Evolutionary conservation across 768 basidiomycete species (phyloP).

Genomic region (Mycena maculata): DNA sequence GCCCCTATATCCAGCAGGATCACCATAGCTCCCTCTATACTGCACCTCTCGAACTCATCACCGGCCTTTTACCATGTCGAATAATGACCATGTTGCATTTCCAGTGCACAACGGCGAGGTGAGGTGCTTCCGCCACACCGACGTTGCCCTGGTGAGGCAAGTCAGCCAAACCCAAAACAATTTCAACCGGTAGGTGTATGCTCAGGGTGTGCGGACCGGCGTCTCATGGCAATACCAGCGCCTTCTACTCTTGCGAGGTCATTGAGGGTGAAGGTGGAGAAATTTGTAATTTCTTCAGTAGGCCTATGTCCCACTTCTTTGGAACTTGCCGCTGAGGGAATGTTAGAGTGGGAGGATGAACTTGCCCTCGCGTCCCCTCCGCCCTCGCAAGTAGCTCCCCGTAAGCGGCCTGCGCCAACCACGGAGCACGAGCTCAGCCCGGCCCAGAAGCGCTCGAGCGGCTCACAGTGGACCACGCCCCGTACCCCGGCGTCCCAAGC

Average conservation of each 20-base stretch:
- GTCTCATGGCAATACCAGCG: neutral
- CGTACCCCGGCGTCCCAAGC: constrained; percentile 19
- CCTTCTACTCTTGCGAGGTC: constrained; percentile 25
- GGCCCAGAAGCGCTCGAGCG: constrained; percentile 3
- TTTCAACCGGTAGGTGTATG: constrained; percentile 12
- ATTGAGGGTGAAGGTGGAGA: neutral
- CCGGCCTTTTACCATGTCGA: neutral
- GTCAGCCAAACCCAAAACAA: constrained; percentile 8
- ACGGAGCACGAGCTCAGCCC: constrained; percentile 15
- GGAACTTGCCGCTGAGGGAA: neutral
- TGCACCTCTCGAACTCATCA: too few species aligned
- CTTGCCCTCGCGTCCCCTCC: neutral
- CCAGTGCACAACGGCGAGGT: constrained; percentile 19
- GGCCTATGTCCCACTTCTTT: neutral
- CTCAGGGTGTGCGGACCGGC: neutral
- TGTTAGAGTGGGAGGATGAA: constrained; percentile 31
- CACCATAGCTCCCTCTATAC: too few species aligned
- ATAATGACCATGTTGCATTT: constrained; percentile 4
- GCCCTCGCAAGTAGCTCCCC: constrained; percentile 8
- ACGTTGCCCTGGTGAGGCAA: neutral
- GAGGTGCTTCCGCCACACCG: constrained; percentile 10
- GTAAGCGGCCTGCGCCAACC: constrained; percentile 18
- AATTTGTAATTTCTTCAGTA: constrained; percentile 27
- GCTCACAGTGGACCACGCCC: constrained; percentile 1
- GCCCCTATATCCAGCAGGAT: too few species aligned